Conservation (phyloP, 2,329 filamentous ascomycete genomes). For the Raffaelea ambrosiae region DNA sequence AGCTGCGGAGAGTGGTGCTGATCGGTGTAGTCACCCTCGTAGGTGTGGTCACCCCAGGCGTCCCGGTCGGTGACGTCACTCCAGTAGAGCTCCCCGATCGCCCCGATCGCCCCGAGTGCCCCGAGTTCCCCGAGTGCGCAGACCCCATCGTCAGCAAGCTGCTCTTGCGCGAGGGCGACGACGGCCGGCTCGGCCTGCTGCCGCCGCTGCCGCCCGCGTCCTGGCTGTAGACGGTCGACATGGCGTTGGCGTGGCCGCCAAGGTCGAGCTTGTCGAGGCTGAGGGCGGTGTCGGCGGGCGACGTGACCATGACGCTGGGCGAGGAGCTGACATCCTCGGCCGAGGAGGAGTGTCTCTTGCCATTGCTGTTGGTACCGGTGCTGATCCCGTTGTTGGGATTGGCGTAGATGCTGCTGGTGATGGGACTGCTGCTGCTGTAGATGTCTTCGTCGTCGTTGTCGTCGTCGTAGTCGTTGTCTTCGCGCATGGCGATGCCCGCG, state of each 20-base stretch:
- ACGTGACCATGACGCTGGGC: neutral
- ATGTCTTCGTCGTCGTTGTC: constrained; percentile 12
- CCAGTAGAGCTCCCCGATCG: no score
- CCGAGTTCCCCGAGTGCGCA: no score
- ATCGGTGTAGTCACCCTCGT: neutral
- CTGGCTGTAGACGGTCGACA: constrained; percentile 7
- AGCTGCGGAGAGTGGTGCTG: neutral
- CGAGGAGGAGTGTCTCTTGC: neutral
- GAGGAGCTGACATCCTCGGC: constrained; percentile 3
- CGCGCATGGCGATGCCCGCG: constrained; percentile 28
- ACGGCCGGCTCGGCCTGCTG: constrained; percentile 14
- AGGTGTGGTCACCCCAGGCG: neutral
- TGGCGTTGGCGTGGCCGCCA: constrained; percentile 11
- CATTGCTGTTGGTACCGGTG: neutral
- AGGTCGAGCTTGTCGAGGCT: constrained; percentile 10
- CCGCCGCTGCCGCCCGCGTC: constrained; percentile 18
- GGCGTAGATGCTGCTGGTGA: neutral
- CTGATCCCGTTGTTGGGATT: neutral
- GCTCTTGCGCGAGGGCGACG: neutral
- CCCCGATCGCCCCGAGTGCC: no score
- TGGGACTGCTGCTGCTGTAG: constrained; percentile 17
- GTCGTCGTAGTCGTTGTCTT: constrained; percentile 21
- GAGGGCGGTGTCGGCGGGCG: constrained; percentile 2
- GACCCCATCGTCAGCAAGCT: no score
- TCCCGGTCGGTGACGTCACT: no score